Conservation (phyloP, 1,284 basidiomycete genomes). For the Tilletia caries region DNA sequence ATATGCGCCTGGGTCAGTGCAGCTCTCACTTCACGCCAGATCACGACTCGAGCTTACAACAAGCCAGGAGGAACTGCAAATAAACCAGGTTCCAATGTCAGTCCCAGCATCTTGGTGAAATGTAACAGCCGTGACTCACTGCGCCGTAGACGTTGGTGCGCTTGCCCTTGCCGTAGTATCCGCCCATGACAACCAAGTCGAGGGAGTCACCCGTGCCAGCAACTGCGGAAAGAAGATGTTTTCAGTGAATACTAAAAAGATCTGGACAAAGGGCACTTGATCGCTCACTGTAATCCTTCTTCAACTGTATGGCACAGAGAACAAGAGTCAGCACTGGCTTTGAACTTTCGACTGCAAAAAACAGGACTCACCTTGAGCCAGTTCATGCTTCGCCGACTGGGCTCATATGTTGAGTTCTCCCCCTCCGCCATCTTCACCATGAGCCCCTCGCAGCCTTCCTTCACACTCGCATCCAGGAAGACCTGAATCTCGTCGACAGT, state of each 20-base stretch:
- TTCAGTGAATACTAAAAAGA: background rate
- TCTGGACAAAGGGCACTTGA: background rate
- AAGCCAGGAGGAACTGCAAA: conserved; percentile 37
- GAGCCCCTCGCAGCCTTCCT: conserved; percentile 94
- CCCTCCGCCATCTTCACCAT: conserved; percentile 97
- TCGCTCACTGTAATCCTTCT: conserved; percentile 43
- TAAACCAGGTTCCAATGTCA: background rate
- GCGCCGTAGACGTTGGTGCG: conserved; percentile 64
- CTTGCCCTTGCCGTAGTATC: conserved; percentile 95
- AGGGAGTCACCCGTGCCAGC: conserved; percentile 96
- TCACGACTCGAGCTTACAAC: conserved; percentile 19
- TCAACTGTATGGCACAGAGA: conserved; percentile 23
- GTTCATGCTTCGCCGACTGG: conserved; percentile 87
- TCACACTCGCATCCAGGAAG: conserved; percentile 93
- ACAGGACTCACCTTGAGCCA: conserved; percentile 70
- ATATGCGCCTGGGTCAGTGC: background rate
- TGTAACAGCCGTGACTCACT: background rate
- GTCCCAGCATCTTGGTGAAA: background rate
- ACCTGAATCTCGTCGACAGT: conserved; percentile 89
- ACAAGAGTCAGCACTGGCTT: no score
- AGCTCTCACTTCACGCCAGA: background rate
- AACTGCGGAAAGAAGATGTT: conserved; percentile 60
- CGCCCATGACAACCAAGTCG: conserved; percentile 93
- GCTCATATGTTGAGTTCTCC: conserved; percentile 88
- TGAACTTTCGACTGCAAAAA: no score